Percentiles rank a stretch among this genome's conserved stretches.
phyloP scores from a whole-genome alignment of 441 rosid genomes.

The Populus hybrid region DNA sequence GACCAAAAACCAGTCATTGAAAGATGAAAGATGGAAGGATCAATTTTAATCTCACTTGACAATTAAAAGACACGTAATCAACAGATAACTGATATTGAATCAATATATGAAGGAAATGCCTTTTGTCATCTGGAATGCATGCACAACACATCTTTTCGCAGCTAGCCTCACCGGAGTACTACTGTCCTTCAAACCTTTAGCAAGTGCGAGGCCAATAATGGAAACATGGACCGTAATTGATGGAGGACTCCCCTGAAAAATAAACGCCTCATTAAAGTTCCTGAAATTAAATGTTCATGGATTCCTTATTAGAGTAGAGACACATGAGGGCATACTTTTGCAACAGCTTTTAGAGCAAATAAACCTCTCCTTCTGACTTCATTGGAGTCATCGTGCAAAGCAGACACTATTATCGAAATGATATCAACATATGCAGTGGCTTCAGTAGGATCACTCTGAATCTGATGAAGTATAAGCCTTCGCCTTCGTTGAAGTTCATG shows the following conservation, averaged over 20 bases:
- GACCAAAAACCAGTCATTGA: neutral
- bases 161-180: slow-evolving; percentile 91
- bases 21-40: neutral
- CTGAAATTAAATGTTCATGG: neutral
- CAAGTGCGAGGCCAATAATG: slow-evolving; percentile 73
- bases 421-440: slow-evolving; percentile 42
- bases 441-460: slow-evolving; percentile 53
- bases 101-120: slow-evolving; percentile 38
- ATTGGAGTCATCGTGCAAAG: slow-evolving; percentile 92
- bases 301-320: neutral
- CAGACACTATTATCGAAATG: slow-evolving; percentile 57
- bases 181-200: slow-evolving; percentile 82
- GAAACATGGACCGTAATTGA: slow-evolving; percentile 45
- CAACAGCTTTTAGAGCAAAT: slow-evolving; percentile 75
- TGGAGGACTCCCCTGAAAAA: slow-evolving; percentile 64
- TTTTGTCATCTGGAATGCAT: slow-evolving; percentile 74
- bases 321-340: slow-evolving; percentile 52
- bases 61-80: neutral
- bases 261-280: neutral
- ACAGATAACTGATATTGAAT: neutral
- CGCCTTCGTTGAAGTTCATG: slow-evolving; percentile 97
- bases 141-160: slow-evolving; percentile 92
- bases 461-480: slow-evolving; percentile 73
- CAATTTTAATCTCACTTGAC: neutral
- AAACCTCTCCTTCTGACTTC: slow-evolving; percentile 93